phyloP scores from a whole-genome alignment of 2,329 filamentous ascomycete species.

The Trichoderma semiorbis region DNA sequence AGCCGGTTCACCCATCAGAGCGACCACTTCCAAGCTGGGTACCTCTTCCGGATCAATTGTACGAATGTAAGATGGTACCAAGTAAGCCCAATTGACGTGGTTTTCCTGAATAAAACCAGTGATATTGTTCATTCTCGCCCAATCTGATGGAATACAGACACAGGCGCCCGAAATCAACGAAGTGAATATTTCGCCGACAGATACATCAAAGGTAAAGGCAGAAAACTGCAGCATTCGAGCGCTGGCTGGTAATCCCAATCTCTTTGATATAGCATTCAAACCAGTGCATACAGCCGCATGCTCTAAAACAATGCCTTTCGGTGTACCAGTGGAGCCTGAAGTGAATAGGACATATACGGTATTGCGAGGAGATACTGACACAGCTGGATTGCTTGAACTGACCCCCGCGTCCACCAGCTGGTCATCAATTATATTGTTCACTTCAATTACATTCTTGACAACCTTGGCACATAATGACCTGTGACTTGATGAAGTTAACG shows the following conservation, averaged over 20 bases:
- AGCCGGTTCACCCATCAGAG: slow-evolving; percentile 2
- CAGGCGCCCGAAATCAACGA: slow-evolving; percentile 18
- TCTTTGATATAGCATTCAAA: background rate
- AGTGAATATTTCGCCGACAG: slow-evolving; percentile 16
- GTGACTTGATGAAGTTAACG: background rate
- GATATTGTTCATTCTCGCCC: slow-evolving; percentile 12
- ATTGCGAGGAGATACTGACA: background rate
- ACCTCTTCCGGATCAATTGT: background rate
- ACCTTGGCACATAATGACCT: background rate
- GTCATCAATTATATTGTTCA: background rate
- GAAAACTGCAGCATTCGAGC: slow-evolving; percentile 17
- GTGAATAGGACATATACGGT: slow-evolving; percentile 44
- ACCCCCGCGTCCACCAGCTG: background rate
- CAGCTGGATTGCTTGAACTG: background rate
- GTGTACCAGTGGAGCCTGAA: slow-evolving; percentile 48
- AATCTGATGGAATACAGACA: slow-evolving; percentile 23
- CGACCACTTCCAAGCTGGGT: background rate
- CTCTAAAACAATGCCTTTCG: slow-evolving; percentile 36
- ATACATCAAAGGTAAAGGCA: slow-evolving; percentile 18
- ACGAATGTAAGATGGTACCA: background rate
- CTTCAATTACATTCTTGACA: background rate
- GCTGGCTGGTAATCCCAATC: background rate
- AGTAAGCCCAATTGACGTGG: background rate
- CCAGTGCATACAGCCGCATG: slow-evolving; percentile 15
- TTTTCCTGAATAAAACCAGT: background rate